These are phyloP conservation scores for Hypomyces rosellus DNA, from an alignment of 2,329 filamentous ascomycete genomes.

Conservation along the genomic window DNA sequence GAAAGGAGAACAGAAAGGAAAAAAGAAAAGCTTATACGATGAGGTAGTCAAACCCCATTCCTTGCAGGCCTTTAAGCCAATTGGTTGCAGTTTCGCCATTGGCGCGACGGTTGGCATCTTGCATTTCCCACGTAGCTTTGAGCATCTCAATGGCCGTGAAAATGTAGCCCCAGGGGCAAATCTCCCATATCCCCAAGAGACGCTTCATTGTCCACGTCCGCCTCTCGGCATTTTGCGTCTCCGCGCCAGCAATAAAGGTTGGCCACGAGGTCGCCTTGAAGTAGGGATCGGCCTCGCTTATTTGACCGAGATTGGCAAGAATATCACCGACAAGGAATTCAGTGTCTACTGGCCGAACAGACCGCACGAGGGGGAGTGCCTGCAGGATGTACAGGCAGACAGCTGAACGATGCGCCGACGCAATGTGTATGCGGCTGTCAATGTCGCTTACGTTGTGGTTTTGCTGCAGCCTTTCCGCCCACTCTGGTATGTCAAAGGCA, in stretches of 20 bases:
- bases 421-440: conserved; percentile 37
- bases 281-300: conserved; percentile 42
- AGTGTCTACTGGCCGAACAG: conserved; percentile 33
- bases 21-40: conserved; percentile 32
- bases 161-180: conserved; percentile 46
- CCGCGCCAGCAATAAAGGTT: conserved; percentile 51
- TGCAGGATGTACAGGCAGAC: conserved; percentile 43
- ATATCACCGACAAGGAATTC: conserved; percentile 43
- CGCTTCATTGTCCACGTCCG: conserved; percentile 47
- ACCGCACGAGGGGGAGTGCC: conserved; percentile 32
- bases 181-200: conserved; percentile 37
- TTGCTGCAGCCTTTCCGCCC: conserved; percentile 35
- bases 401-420: conserved; percentile 40
- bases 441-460: conserved; percentile 31
- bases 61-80: conserved; percentile 39
- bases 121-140: conserved; percentile 39
- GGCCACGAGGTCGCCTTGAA: conserved; percentile 58
- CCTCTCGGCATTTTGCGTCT: conserved; percentile 40
- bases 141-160: conserved; percentile 44
- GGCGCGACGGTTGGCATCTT: conserved; percentile 25
- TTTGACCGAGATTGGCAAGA: conserved; percentile 42
- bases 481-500: conserved; percentile 35
- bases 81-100: conserved; percentile 20
- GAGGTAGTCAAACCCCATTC: conserved; percentile 39
- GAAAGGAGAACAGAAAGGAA: neutral